A percentile compares a stretch with the other conserved stretches of the same genome.
These are phyloP conservation scores for Trichoderma brevicompactum DNA, from an alignment of 2,329 filamentous ascomycete genomes.

Conservation along the genomic window DNA sequence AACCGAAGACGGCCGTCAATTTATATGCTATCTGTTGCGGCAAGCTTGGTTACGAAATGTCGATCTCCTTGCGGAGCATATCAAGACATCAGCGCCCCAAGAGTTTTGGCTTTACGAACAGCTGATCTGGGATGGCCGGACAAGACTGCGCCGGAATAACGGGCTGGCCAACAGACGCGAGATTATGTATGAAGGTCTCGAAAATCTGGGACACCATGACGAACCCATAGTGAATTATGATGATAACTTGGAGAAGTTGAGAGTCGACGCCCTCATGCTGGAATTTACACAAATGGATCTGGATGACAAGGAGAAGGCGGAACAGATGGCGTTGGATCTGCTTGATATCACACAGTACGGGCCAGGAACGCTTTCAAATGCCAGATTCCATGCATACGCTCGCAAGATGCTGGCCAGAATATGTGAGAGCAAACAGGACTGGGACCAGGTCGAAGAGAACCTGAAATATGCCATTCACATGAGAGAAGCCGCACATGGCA, in stretches of 20 bases:
- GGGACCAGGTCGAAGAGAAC: conserved; percentile 42
- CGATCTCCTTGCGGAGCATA: conserved; percentile 40
- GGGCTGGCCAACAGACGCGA: conserved; percentile 37
- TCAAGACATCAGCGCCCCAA: conserved; percentile 38
- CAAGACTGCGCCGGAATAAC: conserved; percentile 41
- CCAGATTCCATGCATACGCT: conserved; percentile 46
- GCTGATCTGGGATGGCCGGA: conserved; percentile 46
- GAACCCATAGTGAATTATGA: conserved; percentile 23
- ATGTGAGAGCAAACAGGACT: conserved; percentile 41
- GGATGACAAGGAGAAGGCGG: conserved; percentile 40
- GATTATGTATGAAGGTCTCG: conserved; percentile 41
- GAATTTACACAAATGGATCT: conserved; percentile 48
- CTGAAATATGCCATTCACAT: conserved; percentile 41
- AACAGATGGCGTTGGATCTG: conserved; percentile 39
- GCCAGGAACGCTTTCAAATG: conserved; percentile 36
- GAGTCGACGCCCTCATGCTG: conserved; percentile 42
- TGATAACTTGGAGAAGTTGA: conserved; percentile 36
- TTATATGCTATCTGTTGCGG: conserved; percentile 42
- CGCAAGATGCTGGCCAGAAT: conserved; percentile 46
- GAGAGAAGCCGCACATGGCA: conserved; percentile 44
- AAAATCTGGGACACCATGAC: conserved; percentile 33
- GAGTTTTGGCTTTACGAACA: conserved; percentile 47
- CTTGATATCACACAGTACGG: conserved; percentile 37
- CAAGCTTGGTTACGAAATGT: conserved; percentile 47
- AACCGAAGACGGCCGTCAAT: conserved; percentile 39